These are phyloP conservation scores for Xerophyta viscosa DNA, from an alignment of 106 monocot species.

Conservation along the genomic window DNA sequence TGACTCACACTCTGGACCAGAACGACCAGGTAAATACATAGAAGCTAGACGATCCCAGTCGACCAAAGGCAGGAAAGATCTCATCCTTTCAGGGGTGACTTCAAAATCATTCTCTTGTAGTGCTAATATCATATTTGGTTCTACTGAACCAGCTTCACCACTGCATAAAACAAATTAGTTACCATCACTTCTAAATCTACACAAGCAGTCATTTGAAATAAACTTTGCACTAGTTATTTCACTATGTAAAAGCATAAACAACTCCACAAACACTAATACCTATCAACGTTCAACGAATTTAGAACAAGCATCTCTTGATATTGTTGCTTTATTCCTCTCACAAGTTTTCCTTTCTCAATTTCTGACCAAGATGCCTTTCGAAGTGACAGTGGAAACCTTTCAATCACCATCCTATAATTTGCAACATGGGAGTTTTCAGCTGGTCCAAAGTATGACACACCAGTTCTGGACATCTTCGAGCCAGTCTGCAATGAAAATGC, in stretches of 20 bases:
- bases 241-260: constrained; percentile 1
- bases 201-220: too few relatives aligned
- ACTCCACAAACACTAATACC: constrained; percentile 17
- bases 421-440: constrained; percentile 59
- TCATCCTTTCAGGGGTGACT: constrained; percentile 59
- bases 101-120: constrained; percentile 35
- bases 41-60: constrained; percentile 86
- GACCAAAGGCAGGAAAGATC: constrained; percentile 62
- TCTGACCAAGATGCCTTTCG: constrained; percentile 44
- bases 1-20: constrained; percentile 84
- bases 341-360: constrained; percentile 59
- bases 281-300: constrained; percentile 45
- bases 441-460: constrained; percentile 56
- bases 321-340: constrained; percentile 82
- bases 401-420: constrained; percentile 41
- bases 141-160: constrained; percentile 24
- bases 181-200: background rate
- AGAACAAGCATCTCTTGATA: constrained; percentile 68
- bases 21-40: constrained; percentile 73
- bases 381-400: constrained; percentile 44
- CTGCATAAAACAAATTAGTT: constrained; percentile 34
- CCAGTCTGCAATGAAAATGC: constrained; percentile 23
- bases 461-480: constrained; percentile 21
- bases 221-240: too few relatives aligned
- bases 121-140: constrained; percentile 29